Base-by-base conservation (phyloP, 495 filamentous ascomycete species). In the Xylaria nigripes region DNA sequence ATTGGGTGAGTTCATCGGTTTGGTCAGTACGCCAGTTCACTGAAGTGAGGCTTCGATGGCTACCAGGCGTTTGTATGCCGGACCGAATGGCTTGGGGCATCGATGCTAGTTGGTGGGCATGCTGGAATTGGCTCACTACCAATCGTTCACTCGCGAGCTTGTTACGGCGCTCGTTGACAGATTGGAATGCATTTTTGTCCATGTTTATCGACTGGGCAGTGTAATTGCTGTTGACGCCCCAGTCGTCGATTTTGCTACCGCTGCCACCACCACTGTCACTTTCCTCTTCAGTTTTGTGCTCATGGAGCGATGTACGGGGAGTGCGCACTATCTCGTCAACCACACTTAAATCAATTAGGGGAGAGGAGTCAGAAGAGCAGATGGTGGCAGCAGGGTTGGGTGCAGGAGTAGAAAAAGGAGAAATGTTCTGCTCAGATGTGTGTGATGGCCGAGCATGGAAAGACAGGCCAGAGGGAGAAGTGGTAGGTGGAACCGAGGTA, bases 181-280 rank as follows among this genome's bases (percentile, higher is more conserved):
- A 64, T 30, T 66, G 61, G 41, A 66, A 66, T 0, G 59, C 55
- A 24, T 62, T 60, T 18, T 55, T 48, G 34, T 66, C 61, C 61
- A 64, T 66, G n/a, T 56, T 59, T 4, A 51, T 27, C 13, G 47
- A 50, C 5, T 2, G 49, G 25, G 25, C 25, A 29, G n/a, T n/a
- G n/a, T n/a, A n/a, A n/a, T n/a, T n/a, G n/a, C n/a, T n/a, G n/a
- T 9, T 9, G 9, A 29, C 25, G 25, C 25, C 25, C 25, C 9
- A 4, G 25, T 9, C 25, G 3, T 2, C 32, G 32, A 2, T 2
- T 13, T 34, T 34, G 2, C 12, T 34, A 15, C 12, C 12, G 5
- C 13, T 34, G 7, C 27, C 9, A 9, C 9, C 27, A 4, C 9
- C 9, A 29, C 2, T 15, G 32, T 15, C 32, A 15, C 32, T 15